Percentiles rank a stretch among this genome's conserved stretches.
These are phyloP conservation scores for Candida labiduridarum DNA, from an alignment of 1,139 yeast genomes.

Conservation along the genomic window DNA sequence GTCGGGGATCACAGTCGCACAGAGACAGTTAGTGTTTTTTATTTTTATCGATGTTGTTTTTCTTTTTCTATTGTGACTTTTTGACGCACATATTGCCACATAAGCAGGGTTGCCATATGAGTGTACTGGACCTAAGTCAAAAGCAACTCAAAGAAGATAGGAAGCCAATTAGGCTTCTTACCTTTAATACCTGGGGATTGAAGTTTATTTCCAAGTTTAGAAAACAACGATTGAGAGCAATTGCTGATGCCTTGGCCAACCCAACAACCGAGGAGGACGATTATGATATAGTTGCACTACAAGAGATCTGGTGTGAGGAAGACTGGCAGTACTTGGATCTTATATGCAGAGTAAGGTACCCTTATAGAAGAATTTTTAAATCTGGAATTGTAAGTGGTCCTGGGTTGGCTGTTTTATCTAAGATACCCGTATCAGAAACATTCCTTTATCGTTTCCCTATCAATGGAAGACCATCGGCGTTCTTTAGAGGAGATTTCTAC, in stretches of 20 bases:
- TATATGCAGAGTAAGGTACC: slow-evolving; percentile 51
- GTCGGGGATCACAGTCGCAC: background rate
- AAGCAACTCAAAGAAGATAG: slow-evolving; percentile 3
- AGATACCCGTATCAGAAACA: slow-evolving; percentile 79
- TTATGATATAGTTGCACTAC: slow-evolving; percentile 86
- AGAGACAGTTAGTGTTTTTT: background rate
- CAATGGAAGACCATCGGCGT: slow-evolving; percentile 93
- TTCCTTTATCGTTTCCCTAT: slow-evolving; percentile 84
- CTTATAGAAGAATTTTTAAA: slow-evolving; percentile 69
- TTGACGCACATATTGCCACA: slow-evolving; percentile 1
- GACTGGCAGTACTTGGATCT: slow-evolving; percentile 72
- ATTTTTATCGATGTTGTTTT: slow-evolving; percentile 1
- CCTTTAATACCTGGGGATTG: slow-evolving; percentile 88
- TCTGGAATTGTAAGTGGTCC: slow-evolving; percentile 93
- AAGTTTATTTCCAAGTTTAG: slow-evolving; percentile 77
- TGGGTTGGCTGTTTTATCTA: slow-evolving; percentile 83
- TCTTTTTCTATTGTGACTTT: background rate
- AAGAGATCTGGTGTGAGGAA: slow-evolving; percentile 87
- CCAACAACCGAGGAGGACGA: slow-evolving; percentile 37
- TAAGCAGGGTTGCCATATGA: slow-evolving; percentile 3
- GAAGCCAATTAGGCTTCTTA: slow-evolving; percentile 48
- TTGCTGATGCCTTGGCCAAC: slow-evolving; percentile 65
- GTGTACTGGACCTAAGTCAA: slow-evolving; percentile 2
- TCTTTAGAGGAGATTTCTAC: slow-evolving; percentile 94
- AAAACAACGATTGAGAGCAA: slow-evolving; percentile 64